Evolutionary conservation across 768 basidiomycete species (phyloP), one percentile per base, ranked within the genome.

Genomic region (Rhodosporidiobolus odoratus): DNA sequence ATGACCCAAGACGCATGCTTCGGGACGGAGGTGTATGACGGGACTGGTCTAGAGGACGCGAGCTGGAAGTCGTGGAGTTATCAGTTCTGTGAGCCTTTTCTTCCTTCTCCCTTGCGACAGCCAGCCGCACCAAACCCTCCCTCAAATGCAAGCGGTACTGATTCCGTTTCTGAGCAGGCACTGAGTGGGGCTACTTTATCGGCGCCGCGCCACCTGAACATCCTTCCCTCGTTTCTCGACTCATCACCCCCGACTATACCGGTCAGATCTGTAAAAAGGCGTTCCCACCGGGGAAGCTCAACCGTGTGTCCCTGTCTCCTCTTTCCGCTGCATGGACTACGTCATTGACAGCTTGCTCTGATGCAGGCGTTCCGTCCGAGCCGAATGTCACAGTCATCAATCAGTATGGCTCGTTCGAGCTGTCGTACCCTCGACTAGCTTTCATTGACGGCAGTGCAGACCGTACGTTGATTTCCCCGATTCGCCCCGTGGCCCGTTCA

Each of bases 111-210:
- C 7, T 34, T 56, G 21, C n/a, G n/a, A n/a, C n/a, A n/a, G n/a
- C n/a, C n/a, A n/a, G n/a, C n/a, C n/a, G n/a, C n/a, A n/a, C n/a
- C n/a, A n/a, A n/a, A n/a, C 17, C 23, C 21, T 53, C 53, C 52
- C 41, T 17, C 32, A 3, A 25, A 60, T 34, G 47, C 34, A 34
- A 43, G 27, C 37, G 12, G 17, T 32, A 45, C 30, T 66, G 45
- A 17, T 21, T 15, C 27, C 25, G 17, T 32, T 25, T n/a, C 58
- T 40, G 6, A 2, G 78, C 92, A 62, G 93, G 92, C 82, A 92
- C 91, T 0, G 86, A 95, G 76, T 97, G 95, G 95, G 95, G 93
- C 3, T 99, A 91, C 79, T 93, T 95, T 78, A 87, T 84, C 38
- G 91, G 58, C 16, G 41, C 61, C 2, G 62, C 80, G 3, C 89